Conservation (phyloP, 495 filamentous ascomycete genomes). For the Aspergillus hancockii region DNA sequence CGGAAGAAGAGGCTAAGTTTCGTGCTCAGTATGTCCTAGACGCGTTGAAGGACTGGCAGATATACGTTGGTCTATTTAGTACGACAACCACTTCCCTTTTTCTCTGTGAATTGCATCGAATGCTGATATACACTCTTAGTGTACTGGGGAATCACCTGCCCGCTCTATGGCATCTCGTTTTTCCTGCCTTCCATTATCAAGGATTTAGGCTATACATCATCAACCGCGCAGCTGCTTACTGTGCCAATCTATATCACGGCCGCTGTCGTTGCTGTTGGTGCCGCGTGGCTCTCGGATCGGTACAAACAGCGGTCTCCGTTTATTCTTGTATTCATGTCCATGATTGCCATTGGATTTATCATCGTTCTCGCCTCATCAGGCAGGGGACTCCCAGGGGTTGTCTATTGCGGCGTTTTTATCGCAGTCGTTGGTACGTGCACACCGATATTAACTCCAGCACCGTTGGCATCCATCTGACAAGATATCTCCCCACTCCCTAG, state of each 20-base stretch:
- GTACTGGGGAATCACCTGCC: conserved; percentile 44
- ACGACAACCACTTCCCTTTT: conserved; percentile 11
- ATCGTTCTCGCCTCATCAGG: conserved; percentile 47
- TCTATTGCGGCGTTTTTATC: conserved; percentile 76
- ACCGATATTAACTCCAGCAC: no score
- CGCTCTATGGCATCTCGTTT: conserved; percentile 59
- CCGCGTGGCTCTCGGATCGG: conserved; percentile 49
- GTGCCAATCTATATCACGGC: conserved; percentile 57
- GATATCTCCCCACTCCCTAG: no score
- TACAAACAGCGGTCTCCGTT: conserved; percentile 52
- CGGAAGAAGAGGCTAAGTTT: conserved; percentile 59
- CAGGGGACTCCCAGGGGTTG: conserved; percentile 55
- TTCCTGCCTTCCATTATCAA: conserved; percentile 64
- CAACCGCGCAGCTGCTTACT: conserved; percentile 51
- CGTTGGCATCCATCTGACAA: no score
- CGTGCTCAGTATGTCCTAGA: conserved; percentile 60
- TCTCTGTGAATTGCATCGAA: no score
- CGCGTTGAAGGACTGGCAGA: conserved; percentile 73
- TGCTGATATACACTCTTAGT: not conserved
- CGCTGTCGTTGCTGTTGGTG: conserved; percentile 44
- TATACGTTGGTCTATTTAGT: conserved; percentile 66
- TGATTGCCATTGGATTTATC: conserved; percentile 50
- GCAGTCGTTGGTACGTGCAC: conserved; percentile 62
- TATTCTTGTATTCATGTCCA: conserved; percentile 42
- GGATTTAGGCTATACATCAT: conserved; percentile 53